phyloP scores from a whole-genome alignment of 768 basidiomycete genomes.

The Xerocomus spinulosus region DNA sequence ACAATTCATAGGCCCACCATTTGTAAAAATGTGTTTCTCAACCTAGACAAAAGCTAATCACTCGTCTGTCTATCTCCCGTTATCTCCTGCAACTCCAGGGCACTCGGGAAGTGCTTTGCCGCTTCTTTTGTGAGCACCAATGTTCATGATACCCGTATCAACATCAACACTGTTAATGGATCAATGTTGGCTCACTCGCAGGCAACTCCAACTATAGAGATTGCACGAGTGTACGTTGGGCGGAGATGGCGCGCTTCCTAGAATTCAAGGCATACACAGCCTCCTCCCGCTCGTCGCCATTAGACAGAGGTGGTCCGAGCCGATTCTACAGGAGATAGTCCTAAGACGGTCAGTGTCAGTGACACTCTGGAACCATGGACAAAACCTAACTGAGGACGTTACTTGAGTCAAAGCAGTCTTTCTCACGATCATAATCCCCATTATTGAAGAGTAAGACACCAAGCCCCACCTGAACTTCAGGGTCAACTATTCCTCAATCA shows the following conservation, averaged over 20 bases:
- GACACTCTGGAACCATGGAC: not conserved
- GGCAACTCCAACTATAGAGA: conserved; percentile 97
- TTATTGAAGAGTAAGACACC: conserved; percentile 92
- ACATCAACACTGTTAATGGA: conserved; percentile 3
- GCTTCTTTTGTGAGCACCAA: conserved; percentile 94
- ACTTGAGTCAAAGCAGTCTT: conserved; percentile 90
- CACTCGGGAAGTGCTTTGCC: conserved; percentile 90
- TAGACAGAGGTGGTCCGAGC: conserved; percentile 89
- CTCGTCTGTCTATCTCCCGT: conserved; percentile 62
- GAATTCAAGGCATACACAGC: conserved; percentile 86
- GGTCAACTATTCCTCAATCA: conserved; percentile 62
- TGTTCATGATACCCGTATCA: conserved; percentile 79
- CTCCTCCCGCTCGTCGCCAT: conserved; percentile 91
- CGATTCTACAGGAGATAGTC: conserved; percentile 97
- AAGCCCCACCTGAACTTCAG: conserved; percentile 90
- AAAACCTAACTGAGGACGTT: conserved; percentile 60
- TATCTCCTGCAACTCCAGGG: conserved; percentile 72
- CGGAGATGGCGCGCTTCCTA: conserved; percentile 83
- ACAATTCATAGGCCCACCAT: conserved; percentile 50
- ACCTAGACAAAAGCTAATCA: conserved; percentile 85
- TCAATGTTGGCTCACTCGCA: conserved; percentile 52
- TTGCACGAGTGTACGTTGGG: conserved; percentile 94
- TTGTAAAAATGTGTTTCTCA: conserved; percentile 71
- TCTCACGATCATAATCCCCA: conserved; percentile 79
- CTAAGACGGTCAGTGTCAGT: conserved; percentile 28